Evolutionary conservation across 805 yeast genomes (phyloP), one percentile per base, ranked within the genome.

Genomic region (Starmera quercuum): DNA sequence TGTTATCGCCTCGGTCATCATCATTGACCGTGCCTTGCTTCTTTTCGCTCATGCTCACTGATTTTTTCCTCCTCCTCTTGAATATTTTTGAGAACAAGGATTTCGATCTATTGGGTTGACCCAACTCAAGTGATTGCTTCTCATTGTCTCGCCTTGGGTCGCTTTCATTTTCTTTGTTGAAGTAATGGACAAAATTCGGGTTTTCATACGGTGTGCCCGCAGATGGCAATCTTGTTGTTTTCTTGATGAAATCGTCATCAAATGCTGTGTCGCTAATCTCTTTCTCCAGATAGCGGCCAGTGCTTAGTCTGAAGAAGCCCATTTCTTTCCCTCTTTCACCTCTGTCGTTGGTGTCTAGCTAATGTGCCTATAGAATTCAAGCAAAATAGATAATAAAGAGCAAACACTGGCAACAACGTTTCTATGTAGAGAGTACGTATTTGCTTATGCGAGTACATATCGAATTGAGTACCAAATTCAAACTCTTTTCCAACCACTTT

Each of bases 151-250:
- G n/a, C n/a, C n/a, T n/a, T n/a, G n/a, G n/a, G n/a, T n/a, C n/a
- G n/a, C n/a, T n/a, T n/a, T n/a, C n/a, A n/a, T n/a, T n/a, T n/a
- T n/a, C n/a, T 10, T 17, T 15, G 19, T 34, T 28, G 18, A 41
- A 41, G 9, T 29, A 16, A 12, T 26, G 10, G 4, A 17, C 20
- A 20, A 42, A 42, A 3, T 13, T 19, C 4, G 21, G n/a, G 20
- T 37, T 39, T 2, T 15, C 19, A 27, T 42, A 42, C 4, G 8
- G 20, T 6, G 19, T 14, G 5, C 14, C 6, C 5, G 16, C 25
- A 6, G 46, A 42, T 14, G 46, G 42, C 1, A 25, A 8, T 31
- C 46, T 37, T 7, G 25, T 31, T 3, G 35, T 25, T 15, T 26
- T 32, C 4, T 16, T 12, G 7, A 39, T 14, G 24, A 30, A 39